Conservation (phyloP, 2,329 filamentous ascomycete genomes). For the Fusarium veterinarium region DNA sequence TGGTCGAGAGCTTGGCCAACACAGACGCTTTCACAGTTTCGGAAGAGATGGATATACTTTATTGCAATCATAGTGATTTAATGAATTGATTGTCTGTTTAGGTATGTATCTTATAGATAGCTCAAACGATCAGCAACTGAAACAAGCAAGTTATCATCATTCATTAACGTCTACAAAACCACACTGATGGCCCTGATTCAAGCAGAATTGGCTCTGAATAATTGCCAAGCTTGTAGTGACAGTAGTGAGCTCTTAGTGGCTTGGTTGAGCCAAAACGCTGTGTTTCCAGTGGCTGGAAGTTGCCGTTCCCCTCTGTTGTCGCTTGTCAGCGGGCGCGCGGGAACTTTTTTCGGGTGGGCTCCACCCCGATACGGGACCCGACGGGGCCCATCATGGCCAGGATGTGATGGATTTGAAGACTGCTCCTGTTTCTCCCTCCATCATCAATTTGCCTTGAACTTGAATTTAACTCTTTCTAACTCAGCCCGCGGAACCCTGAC, state of each 20-base stretch:
- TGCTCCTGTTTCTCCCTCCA: slow-evolving; percentile 8
- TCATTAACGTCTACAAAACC: neutral
- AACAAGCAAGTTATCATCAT: neutral
- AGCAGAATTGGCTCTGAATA: neutral
- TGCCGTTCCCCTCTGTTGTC: slow-evolving; percentile 23
- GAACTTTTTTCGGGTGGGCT: neutral
- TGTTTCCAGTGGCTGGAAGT: slow-evolving; percentile 26
- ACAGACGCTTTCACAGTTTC: neutral
- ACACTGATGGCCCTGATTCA: neutral
- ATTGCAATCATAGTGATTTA: neutral
- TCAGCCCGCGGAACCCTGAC: neutral
- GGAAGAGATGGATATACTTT: neutral
- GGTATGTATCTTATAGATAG: neutral
- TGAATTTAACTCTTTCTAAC: neutral
- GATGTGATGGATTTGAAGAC: slow-evolving; percentile 7
- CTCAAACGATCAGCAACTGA: neutral
- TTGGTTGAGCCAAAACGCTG: slow-evolving; percentile 4
- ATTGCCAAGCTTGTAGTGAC: slow-evolving; percentile 15
- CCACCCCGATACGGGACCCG: slow-evolving; percentile 1
- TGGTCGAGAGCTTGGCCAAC: slow-evolving; percentile 13
- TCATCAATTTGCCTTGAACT: slow-evolving; percentile 4
- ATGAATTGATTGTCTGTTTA: too few relatives aligned
- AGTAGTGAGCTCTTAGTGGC: slow-evolving; percentile 14
- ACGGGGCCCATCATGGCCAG: slow-evolving; percentile 14
- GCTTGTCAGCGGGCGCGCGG: slow-evolving; percentile 12